A percentile compares a stretch with the other conserved stretches of the same genome.
Evolutionary conservation across 257 asterid species (phyloP).

Genomic region (Rubia yunnanensis): DNA sequence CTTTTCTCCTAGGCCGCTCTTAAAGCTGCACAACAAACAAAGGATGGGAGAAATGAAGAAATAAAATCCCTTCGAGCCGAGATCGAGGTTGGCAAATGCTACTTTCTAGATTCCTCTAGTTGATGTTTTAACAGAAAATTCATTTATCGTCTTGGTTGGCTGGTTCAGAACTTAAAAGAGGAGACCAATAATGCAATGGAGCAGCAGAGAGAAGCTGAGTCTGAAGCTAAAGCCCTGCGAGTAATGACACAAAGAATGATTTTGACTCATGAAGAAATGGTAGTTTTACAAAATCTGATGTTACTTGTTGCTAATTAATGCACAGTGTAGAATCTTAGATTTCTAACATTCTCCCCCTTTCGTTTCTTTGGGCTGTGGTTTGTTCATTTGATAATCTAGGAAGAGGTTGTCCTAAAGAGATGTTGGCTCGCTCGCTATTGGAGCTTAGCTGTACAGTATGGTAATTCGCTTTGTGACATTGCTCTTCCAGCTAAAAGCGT

Average conservation of each 20-base stretch:
- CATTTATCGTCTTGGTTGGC: slow-evolving; percentile 17
- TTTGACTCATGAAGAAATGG: slow-evolving; percentile 99
- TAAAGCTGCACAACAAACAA: slow-evolving; percentile 70
- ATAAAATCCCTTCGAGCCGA: slow-evolving; percentile 62
- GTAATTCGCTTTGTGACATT: slow-evolving; percentile 36
- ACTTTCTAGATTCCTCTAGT: background rate
- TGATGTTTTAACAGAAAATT: slow-evolving; percentile 10
- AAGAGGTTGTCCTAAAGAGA: slow-evolving; percentile 96
- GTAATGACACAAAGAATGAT: slow-evolving; percentile 96
- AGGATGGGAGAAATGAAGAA: slow-evolving; percentile 81
- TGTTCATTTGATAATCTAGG: slow-evolving; percentile 34
- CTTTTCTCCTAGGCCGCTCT: slow-evolving; percentile 67
- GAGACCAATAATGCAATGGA: slow-evolving; percentile 55
- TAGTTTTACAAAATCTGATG: slow-evolving; percentile 23
- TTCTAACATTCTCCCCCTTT: slow-evolving; percentile 18
- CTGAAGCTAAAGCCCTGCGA: slow-evolving; percentile 89
- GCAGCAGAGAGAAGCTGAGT: slow-evolving; percentile 84
- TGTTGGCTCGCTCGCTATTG: slow-evolving; percentile 99
- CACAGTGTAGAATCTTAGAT: slow-evolving; percentile 5
- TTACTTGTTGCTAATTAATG: background rate
- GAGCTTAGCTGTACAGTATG: slow-evolving; percentile 83
- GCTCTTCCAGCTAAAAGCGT: background rate
- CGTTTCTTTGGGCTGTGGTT: slow-evolving; percentile 3
- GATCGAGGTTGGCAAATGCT: slow-evolving; percentile 50
- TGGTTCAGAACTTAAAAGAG: slow-evolving; percentile 64